Conservation (phyloP, 1,139 yeast species). For the Blastobotrys illinoisensis region DNA sequence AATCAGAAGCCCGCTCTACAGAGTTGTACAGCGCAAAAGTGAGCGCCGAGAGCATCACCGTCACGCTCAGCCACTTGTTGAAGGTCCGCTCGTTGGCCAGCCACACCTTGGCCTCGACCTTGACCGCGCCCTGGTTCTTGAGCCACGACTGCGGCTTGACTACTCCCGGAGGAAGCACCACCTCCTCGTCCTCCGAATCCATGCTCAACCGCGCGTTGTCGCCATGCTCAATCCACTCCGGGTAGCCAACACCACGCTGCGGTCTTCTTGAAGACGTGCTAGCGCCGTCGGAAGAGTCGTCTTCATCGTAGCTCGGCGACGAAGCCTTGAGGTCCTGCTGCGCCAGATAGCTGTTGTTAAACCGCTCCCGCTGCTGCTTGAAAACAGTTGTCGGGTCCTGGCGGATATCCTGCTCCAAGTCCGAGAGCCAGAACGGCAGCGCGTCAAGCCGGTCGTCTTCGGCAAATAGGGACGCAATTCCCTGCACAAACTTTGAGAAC, state of each 20-base stretch:
- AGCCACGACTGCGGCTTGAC: constrained; percentile 70
- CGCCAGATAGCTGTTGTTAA: constrained; percentile 14
- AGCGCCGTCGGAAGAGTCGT: constrained; percentile 28
- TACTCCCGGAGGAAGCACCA: constrained; percentile 84
- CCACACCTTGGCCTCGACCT: constrained; percentile 97
- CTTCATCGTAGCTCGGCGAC: constrained; percentile 21
- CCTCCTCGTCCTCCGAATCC: constrained; percentile 87
- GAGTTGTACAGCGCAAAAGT: constrained; percentile 81
- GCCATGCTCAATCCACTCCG: constrained; percentile 15
- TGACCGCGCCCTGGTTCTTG: constrained; percentile 86
- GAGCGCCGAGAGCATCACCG: constrained; percentile 79
- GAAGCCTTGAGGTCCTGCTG: constrained; percentile 4
- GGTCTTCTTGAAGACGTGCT: constrained; percentile 7
- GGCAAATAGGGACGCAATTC: constrained; percentile 77
- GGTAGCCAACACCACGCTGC: constrained; percentile 14
- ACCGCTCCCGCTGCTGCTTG: constrained; percentile 43
- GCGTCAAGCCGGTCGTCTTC: constrained; percentile 89
- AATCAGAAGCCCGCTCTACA: constrained; percentile 53
- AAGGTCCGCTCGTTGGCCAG: constrained; percentile 96
- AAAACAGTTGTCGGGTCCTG: constrained; percentile 71
- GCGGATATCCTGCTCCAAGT: constrained; percentile 74
- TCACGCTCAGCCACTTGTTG: constrained; percentile 90
- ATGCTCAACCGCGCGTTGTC: constrained; percentile 41
- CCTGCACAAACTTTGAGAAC: constrained; percentile 85
- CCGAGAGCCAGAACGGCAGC: constrained; percentile 93